phyloP scores from a whole-genome alignment of 805 yeast genomes.

The Torulaspora maleeae region DNA sequence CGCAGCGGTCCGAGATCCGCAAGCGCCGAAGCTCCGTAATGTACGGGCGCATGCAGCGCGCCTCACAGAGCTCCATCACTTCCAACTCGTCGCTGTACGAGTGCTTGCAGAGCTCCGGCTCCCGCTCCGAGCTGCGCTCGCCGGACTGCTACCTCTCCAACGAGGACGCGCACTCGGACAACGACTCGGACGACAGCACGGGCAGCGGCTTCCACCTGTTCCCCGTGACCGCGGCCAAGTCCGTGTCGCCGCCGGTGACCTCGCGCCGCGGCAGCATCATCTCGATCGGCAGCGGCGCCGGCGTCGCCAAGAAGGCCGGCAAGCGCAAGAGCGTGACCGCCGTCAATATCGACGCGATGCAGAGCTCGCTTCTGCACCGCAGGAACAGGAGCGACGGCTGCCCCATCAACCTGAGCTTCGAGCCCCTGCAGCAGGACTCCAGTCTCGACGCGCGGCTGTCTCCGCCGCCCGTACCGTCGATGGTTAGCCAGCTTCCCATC shows the following conservation, averaged over 20 bases:
- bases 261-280: constrained; percentile 14
- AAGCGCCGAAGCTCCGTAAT: constrained; percentile 25
- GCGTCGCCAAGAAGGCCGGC: constrained; percentile 6
- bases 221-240: constrained; percentile 8
- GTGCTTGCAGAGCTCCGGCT: constrained; percentile 11
- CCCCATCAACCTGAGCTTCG: constrained; percentile 9
- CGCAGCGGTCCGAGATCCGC: constrained; percentile 21
- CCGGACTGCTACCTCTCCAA: constrained; percentile 5
- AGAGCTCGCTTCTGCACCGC: constrained; percentile 7
- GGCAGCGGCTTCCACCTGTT: constrained; percentile 9
- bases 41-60: constrained; percentile 23
- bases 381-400: constrained; percentile 14
- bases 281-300: constrained; percentile 12
- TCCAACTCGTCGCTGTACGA: constrained; percentile 22
- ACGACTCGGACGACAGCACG: constrained; percentile 14
- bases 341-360: constrained; percentile 8
- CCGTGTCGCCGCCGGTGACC: constrained; percentile 9
- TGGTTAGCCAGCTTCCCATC: constrained; percentile 3
- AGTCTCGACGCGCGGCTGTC: constrained; percentile 9
- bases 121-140: constrained; percentile 2
- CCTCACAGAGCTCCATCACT: constrained; percentile 20
- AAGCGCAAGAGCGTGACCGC: constrained; percentile 13
- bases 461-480: constrained; percentile 1
- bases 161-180: constrained; percentile 7
- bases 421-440: constrained; percentile 3